Evolutionary conservation across 352 stramenopile genomes (phyloP), one percentile per base, ranked within the genome.

Genomic region (Phytophthora melonis): DNA sequence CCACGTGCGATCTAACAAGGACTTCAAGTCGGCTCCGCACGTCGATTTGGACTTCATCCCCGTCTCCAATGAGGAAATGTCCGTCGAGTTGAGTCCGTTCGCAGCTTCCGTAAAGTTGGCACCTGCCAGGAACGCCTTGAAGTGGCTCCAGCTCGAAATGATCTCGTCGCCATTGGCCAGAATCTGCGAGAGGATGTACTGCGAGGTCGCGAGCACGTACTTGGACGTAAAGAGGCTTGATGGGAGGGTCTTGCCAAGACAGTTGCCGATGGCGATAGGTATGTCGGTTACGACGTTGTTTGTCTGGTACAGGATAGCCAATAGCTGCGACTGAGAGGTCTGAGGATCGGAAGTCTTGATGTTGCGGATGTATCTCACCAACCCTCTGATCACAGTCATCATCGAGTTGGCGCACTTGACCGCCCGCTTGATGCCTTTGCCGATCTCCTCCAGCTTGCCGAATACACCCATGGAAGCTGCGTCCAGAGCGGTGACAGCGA

Each of bases 11-110:
- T 90, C 75, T 19, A 80, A 59, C n/a, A 84, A 49, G 2, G 45
- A 75, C 59, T 87, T 76, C 21, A 88, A 53, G 13, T 83, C 63
- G 5, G 62, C 34, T 1, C 82, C 82, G 11, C 82, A 89, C 5
- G 69, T 82, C 9, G 69, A 72, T 6, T 75, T 72, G 1, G 67
- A 72, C 27, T 74, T 66, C 34, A 89, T 65, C 3, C 79, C 59
- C 0, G 57, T 67, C 49, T 70, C 66, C 41, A 87, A 73, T 0
- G 49, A 68, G 3, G 64, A 45, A 18, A 68, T 54, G 14, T 83
- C 72, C 1, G 19, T 66, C 3, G 62, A 14, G 5, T 68, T 77
- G 0, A 86, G 58, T 13, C 34, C 66, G n/a, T 63, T 50, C 8
- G 41, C 50, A 27, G 39, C 66, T 2, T 66, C 58, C 0, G 66